A percentile compares a stretch with the other conserved stretches of the same genome.
Evolutionary conservation across 495 filamentous ascomycete species (phyloP).

Genomic region (Penicillium macrosclerotiorum): DNA sequence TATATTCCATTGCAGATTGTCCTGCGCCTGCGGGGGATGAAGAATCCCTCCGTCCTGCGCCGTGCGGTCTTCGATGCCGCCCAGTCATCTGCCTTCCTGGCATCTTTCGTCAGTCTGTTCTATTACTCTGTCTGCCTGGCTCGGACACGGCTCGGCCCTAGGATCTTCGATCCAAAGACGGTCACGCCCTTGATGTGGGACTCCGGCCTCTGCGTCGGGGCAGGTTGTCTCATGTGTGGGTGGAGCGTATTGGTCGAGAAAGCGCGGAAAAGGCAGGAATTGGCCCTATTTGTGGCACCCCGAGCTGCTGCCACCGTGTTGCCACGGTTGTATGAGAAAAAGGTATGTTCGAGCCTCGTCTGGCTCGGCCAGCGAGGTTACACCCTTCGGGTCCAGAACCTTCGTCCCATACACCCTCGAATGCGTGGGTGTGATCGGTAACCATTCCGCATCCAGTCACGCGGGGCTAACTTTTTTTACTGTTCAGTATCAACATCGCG

Average conservation of each 20-base stretch:
- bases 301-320: slow-evolving; percentile 75
- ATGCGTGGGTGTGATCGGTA: neutral
- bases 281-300: slow-evolving; percentile 83
- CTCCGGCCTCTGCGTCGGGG: slow-evolving; percentile 68
- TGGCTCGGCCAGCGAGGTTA: slow-evolving; percentile 19
- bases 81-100: slow-evolving; percentile 80
- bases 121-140: slow-evolving; percentile 88
- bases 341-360: slow-evolving; percentile 42
- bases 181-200: slow-evolving; percentile 61
- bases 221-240: slow-evolving; percentile 77
- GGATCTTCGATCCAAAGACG: slow-evolving; percentile 53
- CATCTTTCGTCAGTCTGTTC: slow-evolving; percentile 75
- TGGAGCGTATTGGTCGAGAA: slow-evolving; percentile 82
- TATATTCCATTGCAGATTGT: slow-evolving; percentile 78
- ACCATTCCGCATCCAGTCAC: slow-evolving; percentile 8
- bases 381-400: slow-evolving; percentile 14
- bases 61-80: slow-evolving; percentile 59
- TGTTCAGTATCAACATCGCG: slow-evolving; percentile 67
- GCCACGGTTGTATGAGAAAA: slow-evolving; percentile 67
- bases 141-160: slow-evolving; percentile 76
- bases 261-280: slow-evolving; percentile 65
- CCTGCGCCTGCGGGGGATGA: slow-evolving; percentile 57
- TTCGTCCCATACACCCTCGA: neutral
- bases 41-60: slow-evolving; percentile 31
- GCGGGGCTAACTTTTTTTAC: slow-evolving; percentile 23